phyloP scores from a whole-genome alignment of 116 monocot genomes.

The Dioscorea cayenensis region DNA sequence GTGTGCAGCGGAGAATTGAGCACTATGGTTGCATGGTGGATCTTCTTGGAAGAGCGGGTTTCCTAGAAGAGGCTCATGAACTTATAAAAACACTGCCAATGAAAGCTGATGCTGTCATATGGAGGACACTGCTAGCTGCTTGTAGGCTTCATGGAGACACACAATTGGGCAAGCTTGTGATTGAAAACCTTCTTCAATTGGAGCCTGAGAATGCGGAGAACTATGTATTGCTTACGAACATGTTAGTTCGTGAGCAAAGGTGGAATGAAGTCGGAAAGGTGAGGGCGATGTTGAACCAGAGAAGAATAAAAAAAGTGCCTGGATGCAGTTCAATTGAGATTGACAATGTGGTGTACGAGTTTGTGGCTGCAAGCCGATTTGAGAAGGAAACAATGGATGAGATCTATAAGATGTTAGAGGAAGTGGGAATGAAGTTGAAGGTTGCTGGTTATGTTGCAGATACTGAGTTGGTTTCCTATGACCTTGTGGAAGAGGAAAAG shows the following conservation, averaged over 20 bases:
- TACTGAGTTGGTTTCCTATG: constrained; percentile 16
- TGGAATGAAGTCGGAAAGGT: constrained; percentile 16
- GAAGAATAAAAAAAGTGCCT: constrained; percentile 18
- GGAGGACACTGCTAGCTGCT: constrained; percentile 30
- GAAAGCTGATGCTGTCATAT: constrained; percentile 20
- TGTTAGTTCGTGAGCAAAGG: constrained; percentile 9
- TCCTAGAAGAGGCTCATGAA: constrained; percentile 18
- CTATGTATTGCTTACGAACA: constrained; percentile 26
- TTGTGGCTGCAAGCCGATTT: constrained; percentile 6
- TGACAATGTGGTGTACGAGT: constrained; percentile 15
- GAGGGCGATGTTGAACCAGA: constrained; percentile 17
- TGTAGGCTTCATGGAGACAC: constrained; percentile 33
- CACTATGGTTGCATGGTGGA: constrained; percentile 41
- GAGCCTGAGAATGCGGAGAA: constrained; percentile 29
- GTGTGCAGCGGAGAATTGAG: constrained; percentile 16
- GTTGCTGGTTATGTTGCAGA: constrained; percentile 22
- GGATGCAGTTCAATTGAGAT: constrained; percentile 30
- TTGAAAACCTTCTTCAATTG: constrained; percentile 13
- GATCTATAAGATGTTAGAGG: constrained; percentile 10
- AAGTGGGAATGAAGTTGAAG: constrained; percentile 11
- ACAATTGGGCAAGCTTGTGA: constrained; percentile 18
- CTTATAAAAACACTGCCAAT: constrained; percentile 11
- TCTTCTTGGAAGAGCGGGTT: constrained; percentile 25
- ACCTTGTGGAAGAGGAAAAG: constrained; percentile 31
- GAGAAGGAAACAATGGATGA: constrained; percentile 12